These are phyloP conservation scores for Entamoeba nuttalli DNA, from an alignment of 208 protist species.

Conservation along the genomic window DNA sequence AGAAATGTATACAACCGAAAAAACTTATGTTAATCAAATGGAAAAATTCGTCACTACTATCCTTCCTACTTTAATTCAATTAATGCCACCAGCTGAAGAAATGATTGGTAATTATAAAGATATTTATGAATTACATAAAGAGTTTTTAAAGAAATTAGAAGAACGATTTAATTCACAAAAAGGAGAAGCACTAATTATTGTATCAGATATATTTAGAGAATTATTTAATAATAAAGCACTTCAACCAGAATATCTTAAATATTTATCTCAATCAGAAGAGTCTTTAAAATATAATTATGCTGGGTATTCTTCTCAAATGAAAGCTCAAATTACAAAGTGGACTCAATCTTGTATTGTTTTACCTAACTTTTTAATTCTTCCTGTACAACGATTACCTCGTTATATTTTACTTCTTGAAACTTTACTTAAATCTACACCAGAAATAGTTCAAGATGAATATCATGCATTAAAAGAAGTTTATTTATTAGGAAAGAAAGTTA, in stretches of 20 bases:
- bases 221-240: neutral
- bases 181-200: neutral
- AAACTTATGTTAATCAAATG: neutral
- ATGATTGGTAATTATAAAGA: neutral
- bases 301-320: neutral
- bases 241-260: neutral
- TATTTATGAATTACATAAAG: neutral
- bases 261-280: neutral
- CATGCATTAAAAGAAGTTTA: neutral
- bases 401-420: neutral
- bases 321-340: neutral
- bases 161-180: neutral
- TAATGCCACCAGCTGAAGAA: neutral
- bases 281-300: neutral
- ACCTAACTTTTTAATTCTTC: neutral
- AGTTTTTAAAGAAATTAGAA: neutral
- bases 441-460: neutral
- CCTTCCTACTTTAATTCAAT: neutral
- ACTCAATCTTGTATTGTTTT: neutral
- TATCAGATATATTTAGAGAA: neutral
- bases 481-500: neutral
- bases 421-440: neutral
- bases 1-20: neutral
- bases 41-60: neutral
- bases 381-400: neutral